Evolutionary conservation across 2,329 filamentous ascomycete genomes (phyloP).

Genomic region (Arachnomyces sp.): DNA sequence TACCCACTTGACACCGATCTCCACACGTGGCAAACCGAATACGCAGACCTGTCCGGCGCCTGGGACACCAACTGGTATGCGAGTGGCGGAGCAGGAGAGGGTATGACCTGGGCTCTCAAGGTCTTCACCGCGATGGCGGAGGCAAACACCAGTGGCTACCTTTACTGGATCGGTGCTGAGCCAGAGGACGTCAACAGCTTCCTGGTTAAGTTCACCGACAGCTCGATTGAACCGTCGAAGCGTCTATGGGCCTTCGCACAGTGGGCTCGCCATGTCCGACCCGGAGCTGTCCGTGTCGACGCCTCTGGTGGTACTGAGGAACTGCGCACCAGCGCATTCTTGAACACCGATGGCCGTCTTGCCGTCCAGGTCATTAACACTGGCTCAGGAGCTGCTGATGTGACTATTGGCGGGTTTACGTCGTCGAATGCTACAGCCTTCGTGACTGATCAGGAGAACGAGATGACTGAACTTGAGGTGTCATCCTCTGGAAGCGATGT

Average conservation of each 20-base stretch:
- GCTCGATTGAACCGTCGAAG: slow-evolving; percentile 26
- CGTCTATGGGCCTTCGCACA: slow-evolving; percentile 37
- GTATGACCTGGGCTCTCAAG: slow-evolving; percentile 49
- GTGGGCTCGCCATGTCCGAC: slow-evolving; percentile 31
- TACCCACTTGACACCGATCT: slow-evolving; percentile 34
- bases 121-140: slow-evolving; percentile 44
- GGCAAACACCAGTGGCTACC: slow-evolving; percentile 43
- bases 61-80: slow-evolving; percentile 42
- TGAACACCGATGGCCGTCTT: slow-evolving; percentile 27
- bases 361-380: slow-evolving; percentile 25
- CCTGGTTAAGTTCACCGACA: slow-evolving; percentile 28
- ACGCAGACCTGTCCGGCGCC: slow-evolving; percentile 37
- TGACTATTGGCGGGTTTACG: slow-evolving; percentile 22
- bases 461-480: slow-evolving; percentile 10
- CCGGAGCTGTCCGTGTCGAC: slow-evolving; percentile 30
- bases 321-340: slow-evolving; percentile 18
- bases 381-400: slow-evolving; percentile 18
- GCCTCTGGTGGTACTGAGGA: slow-evolving; percentile 19
- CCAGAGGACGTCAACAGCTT: slow-evolving; percentile 31
- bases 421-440: slow-evolving; percentile 24
- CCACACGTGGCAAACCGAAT: slow-evolving; percentile 47
- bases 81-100: slow-evolving; percentile 42
- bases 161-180: slow-evolving; percentile 47
- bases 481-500: background rate
- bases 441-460: slow-evolving; percentile 29